Conservation (phyloP, 768 basidiomycete genomes). For the Dentipellis fragilis region DNA sequence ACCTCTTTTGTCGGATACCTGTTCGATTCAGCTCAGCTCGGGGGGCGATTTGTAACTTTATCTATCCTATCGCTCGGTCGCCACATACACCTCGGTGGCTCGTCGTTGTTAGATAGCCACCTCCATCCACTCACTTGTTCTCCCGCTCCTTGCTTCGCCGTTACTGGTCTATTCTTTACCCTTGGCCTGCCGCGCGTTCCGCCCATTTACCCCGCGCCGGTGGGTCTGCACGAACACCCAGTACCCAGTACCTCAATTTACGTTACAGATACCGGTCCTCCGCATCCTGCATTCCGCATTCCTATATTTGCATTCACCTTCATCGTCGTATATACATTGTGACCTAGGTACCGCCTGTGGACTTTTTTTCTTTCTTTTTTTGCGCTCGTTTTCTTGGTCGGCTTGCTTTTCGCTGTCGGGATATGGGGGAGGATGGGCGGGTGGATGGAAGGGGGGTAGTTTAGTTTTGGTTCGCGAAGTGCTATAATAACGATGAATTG, state of each 20-base stretch:
- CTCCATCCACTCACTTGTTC: too few species aligned
- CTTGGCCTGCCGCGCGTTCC: neutral
- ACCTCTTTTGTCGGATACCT: neutral
- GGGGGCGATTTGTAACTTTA: neutral
- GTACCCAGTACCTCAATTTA: too few species aligned
- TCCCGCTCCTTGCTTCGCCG: too few species aligned
- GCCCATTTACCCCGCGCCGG: neutral
- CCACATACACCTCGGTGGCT: neutral
- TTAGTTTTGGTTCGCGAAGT: neutral
- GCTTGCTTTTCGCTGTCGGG: neutral
- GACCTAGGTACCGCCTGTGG: too few species aligned
- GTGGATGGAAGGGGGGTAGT: neutral
- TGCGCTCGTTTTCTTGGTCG: neutral
- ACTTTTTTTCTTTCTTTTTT: neutral
- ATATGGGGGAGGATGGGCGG: neutral
- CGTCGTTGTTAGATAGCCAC: too few species aligned
- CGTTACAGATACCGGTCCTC: too few species aligned
- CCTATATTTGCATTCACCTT: too few species aligned
- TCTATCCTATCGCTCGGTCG: neutral
- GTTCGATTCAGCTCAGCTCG: neutral
- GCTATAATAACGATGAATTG: neutral
- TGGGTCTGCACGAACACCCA: neutral
- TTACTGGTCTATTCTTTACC: too few species aligned
- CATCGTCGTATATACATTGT: too few species aligned
- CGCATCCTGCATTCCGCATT: too few species aligned